Conservation (phyloP, 192 early-diverging fungal genomes). For the Mortierella claussenii region DNA sequence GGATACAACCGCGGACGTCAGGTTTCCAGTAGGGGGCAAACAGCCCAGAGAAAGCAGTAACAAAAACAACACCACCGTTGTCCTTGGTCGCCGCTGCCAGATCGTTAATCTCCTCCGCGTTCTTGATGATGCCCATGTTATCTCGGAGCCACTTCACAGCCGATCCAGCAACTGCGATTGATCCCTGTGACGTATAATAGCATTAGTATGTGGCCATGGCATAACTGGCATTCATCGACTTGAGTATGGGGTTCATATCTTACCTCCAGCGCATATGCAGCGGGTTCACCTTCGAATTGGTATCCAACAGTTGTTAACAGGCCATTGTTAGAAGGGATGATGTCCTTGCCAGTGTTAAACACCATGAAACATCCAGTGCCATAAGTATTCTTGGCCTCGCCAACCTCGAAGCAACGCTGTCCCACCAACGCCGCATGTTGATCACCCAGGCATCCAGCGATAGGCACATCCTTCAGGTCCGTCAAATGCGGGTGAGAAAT, state of each 20-base stretch:
- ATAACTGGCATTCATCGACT: too few species aligned
- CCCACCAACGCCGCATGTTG: slow-evolving; percentile 96
- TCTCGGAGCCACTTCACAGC: slow-evolving; percentile 93
- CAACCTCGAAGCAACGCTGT: slow-evolving; percentile 89
- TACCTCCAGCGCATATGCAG: slow-evolving; percentile 86
- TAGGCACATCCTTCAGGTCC: slow-evolving; percentile 74
- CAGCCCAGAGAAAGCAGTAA: slow-evolving; percentile 92
- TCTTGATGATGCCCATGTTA: slow-evolving; percentile 83
- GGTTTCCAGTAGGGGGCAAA: slow-evolving; percentile 96
- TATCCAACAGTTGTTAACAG: slow-evolving; percentile 92
- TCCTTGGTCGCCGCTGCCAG: slow-evolving; percentile 76
- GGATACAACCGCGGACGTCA: slow-evolving; percentile 88
- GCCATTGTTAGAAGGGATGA: slow-evolving; percentile 83
- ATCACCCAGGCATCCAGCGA: slow-evolving; percentile 93
- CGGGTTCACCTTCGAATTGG: slow-evolving; percentile 78
- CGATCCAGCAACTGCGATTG: slow-evolving; percentile 90
- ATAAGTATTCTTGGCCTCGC: slow-evolving; percentile 96
- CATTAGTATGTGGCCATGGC: too few species aligned
- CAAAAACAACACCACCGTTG: slow-evolving; percentile 94
- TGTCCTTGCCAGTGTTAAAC: slow-evolving; percentile 86
- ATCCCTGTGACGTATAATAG: slow-evolving; percentile 60
- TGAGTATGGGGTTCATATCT: background rate
- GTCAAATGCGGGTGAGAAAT: slow-evolving; percentile 51
- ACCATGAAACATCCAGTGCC: slow-evolving; percentile 98
- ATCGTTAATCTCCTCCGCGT: slow-evolving; percentile 75